Percentiles rank a stretch among this genome's conserved stretches.
Conservation (phyloP, 2,329 filamentous ascomycete genomes). For the Harringtonia aguacate region DNA sequence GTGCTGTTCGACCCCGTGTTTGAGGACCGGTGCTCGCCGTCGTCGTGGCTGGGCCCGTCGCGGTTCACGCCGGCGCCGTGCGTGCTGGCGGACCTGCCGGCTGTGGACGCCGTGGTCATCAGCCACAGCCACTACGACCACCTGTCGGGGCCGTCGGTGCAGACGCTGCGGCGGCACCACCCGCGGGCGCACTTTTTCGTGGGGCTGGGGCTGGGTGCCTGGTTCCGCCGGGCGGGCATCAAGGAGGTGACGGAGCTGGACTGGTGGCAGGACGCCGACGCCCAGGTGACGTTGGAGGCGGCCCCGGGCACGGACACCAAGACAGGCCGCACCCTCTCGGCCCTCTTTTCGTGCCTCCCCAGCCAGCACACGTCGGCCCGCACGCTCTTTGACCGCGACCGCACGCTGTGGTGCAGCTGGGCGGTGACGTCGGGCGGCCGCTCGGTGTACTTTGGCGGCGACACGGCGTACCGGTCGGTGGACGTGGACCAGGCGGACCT, state of each 20-base stretch:
- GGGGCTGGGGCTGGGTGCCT: constrained; percentile 68
- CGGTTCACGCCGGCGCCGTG: constrained; percentile 72
- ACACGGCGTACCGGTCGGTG: constrained; percentile 82
- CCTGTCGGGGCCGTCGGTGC: constrained; percentile 65
- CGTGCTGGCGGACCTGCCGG: constrained; percentile 64
- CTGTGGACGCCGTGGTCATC: constrained; percentile 68
- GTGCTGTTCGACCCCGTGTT: constrained; percentile 94
- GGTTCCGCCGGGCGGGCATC: constrained; percentile 66
- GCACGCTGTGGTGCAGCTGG: constrained; percentile 86
- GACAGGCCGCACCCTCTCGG: constrained; percentile 41
- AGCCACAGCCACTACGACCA: constrained; percentile 93
- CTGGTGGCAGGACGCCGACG: constrained; percentile 82
- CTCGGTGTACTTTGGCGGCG: constrained; percentile 80
- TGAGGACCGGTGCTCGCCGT: constrained; percentile 73
- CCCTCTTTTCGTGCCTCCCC: constrained; percentile 67
- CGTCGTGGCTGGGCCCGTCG: constrained; percentile 58
- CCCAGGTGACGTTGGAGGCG: constrained; percentile 40
- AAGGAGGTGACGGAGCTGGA: constrained; percentile 77
- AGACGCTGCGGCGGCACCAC: constrained; percentile 57
- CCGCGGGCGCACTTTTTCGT: constrained; percentile 82
- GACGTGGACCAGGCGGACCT: constrained; percentile 7
- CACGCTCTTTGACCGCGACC: constrained; percentile 55
- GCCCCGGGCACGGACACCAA: constrained; percentile 1
- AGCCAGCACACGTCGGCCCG: constrained; percentile 74
- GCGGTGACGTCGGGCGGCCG: constrained; percentile 60